Evolutionary conservation across 75 land plant genomes (phyloP), one percentile per base, ranked within the genome.

Genomic region (Gnetum montanum): DNA sequence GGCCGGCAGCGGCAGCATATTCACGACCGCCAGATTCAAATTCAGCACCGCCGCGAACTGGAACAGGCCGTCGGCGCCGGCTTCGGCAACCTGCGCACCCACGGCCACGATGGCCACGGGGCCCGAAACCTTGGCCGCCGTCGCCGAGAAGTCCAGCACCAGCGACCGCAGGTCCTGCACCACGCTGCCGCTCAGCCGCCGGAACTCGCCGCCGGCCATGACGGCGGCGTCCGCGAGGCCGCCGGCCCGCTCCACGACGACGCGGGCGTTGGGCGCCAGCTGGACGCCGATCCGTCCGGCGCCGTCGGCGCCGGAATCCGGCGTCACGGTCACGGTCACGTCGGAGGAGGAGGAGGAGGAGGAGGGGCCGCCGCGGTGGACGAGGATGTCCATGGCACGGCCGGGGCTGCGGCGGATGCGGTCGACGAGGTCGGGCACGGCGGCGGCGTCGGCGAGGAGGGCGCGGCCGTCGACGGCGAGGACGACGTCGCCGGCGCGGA

Each of bases 51-150:
- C 96, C 4, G 98, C 98, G 61, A 90, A 94, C 62, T 94, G 96
- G 48, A 65, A 90, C 19, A 94, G 70, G 11, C 98, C 96, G 13
- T 79, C 88, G 2, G 55, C 44, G 34, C 72, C 82, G 0, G 90
- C 71, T 57, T 82, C 67, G 1, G 98, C 98, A 15, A 90, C 96
- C 67, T 94, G 96, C 0, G 96, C 96, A 8, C 98, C 98, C 27
- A 83, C 92, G 12, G 98, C 96, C 47, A 94, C 93, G 31, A 94
- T 94, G 6, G 88, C 98, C 16, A 94, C 85, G 2, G 98, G 98
- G 16, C 98, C 96, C 0, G 98, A 85, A 8, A 95, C 74, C 49
- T 90, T 86, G 18, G 73, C 68, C 0, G 88, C 99, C 1, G 87
- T 63, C 64, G 85, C 76, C 0, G 85, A 76, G 41, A 95, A 95